Evolutionary conservation across 345 rosid species (phyloP).

Genomic region (Boechera divaricarpa): DNA sequence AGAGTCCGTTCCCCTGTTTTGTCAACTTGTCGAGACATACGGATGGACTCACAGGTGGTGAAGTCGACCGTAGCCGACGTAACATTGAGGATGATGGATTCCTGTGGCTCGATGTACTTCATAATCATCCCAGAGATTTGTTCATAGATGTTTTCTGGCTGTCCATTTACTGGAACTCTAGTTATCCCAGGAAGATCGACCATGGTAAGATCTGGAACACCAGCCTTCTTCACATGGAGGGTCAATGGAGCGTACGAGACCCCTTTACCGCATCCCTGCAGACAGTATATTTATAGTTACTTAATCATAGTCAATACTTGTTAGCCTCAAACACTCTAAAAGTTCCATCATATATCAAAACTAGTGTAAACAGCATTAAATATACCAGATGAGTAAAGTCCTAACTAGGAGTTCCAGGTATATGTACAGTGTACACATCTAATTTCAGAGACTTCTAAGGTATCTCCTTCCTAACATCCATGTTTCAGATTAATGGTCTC

Average conservation of each 20-base stretch:
- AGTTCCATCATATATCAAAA: background rate
- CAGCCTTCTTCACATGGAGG: constrained; percentile 51
- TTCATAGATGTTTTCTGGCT: constrained; percentile 59
- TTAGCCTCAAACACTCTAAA: background rate
- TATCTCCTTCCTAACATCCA: background rate
- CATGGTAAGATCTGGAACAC: constrained; percentile 66
- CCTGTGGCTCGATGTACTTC: constrained; percentile 58
- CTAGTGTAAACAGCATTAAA: background rate
- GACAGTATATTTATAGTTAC: background rate
- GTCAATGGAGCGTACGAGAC: constrained; percentile 52
- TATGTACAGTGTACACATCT: too few species aligned
- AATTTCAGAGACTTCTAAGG: background rate
- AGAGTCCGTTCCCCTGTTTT: constrained; percentile 54
- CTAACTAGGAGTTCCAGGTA: background rate
- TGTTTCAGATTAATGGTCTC: background rate
- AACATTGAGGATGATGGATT: constrained; percentile 60
- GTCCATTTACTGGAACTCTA: constrained; percentile 57
- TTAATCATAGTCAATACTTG: background rate
- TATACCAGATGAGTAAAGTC: background rate
- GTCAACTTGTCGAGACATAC: constrained; percentile 60
- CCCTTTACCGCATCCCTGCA: constrained; percentile 51
- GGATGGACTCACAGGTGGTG: constrained; percentile 59
- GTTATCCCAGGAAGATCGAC: constrained; percentile 70
- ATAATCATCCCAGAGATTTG: constrained; percentile 50
- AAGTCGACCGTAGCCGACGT: constrained; percentile 58